Evolutionary conservation across 2,329 filamentous ascomycete species (phyloP).

Genomic region (Arthrobotrys pseudoclavata): DNA sequence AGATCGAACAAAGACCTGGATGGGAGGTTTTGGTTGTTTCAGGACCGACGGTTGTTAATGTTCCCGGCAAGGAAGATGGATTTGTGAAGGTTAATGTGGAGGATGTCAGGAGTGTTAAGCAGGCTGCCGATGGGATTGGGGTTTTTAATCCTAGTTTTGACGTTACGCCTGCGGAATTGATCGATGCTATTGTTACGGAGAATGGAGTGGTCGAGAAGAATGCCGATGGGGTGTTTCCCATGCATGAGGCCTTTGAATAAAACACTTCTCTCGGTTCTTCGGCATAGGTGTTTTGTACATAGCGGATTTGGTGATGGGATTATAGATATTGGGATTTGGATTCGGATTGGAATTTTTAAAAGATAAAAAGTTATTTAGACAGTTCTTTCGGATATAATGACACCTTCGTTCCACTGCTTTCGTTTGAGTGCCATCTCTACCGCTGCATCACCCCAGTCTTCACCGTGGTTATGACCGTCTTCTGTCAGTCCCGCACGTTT

Average conservation of each 20-base stretch:
- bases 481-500: constrained; percentile 81
- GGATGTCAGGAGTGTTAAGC: constrained; percentile 60
- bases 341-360: neutral
- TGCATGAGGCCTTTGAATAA: constrained; percentile 39
- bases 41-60: constrained; percentile 59
- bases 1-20: constrained; percentile 87
- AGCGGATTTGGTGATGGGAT: neutral
- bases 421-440: constrained; percentile 94
- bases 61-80: constrained; percentile 70
- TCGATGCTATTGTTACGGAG: constrained; percentile 95
- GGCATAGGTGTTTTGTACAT: neutral
- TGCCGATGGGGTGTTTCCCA: constrained; percentile 45
- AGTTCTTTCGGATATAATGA: constrained; percentile 38
- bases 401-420: constrained; percentile 82
- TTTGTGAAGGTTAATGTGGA: constrained; percentile 72
- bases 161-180: constrained; percentile 87
- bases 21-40: constrained; percentile 75
- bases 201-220: constrained; percentile 64
- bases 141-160: constrained; percentile 99
- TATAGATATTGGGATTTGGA: no score
- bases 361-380: constrained; percentile 9
- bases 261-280: neutral
- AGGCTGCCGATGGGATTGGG: constrained; percentile 74
- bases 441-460: constrained; percentile 94
- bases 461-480: constrained; percentile 88